Evolutionary conservation across 1,139 yeast genomes (phyloP), one percentile per base, ranked within the genome.

Genomic region (Taphrina communis): DNA sequence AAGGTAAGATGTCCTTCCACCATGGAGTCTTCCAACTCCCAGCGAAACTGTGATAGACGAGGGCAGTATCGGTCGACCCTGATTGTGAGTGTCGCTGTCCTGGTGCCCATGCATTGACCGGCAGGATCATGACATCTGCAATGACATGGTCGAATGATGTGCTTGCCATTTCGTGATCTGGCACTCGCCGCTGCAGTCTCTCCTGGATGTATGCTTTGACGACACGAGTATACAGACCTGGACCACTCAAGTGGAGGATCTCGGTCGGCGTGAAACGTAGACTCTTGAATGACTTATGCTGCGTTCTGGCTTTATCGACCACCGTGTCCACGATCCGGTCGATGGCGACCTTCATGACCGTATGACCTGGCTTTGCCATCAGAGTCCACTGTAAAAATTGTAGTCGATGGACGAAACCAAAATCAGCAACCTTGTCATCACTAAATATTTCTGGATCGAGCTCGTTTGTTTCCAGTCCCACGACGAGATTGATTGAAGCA

Each of bases 171-270:
- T 44, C 48, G 2, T 14, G 1, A n/a, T 44, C 48, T 0, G 25
- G 6, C 12, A 91, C 80, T 52, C 84, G 80, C 73, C 81, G 84
- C 70, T 79, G 80, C 79, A 89, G 81, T 36, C 88, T 87, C 6
- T 94, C 88, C 21, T 41, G 41, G 81, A 94, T 80, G 77, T 92
- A 92, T 59, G 82, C 84, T 75, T 93, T 89, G 12, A 93, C 85
- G 19, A 85, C 80, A 77, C 93, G 97, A 0, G 98, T 90, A 86
- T 92, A 94, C 39, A 91, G 84, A 0, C 97, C 98, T 1, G 97
- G 97, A 0, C 98, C 99, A 2, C 80, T 72, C 25, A 75, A 75
- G 52, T 75, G 74, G 12, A 89, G 87, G 19, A 44, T 44, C 69
- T 72, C 79, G 81, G 70, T 35, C 19, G 17, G 36, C 7, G 46